These are phyloP conservation scores for Phialocephala sp. DNA, from an alignment of 2,329 filamentous ascomycete species.

Conservation along the genomic window DNA sequence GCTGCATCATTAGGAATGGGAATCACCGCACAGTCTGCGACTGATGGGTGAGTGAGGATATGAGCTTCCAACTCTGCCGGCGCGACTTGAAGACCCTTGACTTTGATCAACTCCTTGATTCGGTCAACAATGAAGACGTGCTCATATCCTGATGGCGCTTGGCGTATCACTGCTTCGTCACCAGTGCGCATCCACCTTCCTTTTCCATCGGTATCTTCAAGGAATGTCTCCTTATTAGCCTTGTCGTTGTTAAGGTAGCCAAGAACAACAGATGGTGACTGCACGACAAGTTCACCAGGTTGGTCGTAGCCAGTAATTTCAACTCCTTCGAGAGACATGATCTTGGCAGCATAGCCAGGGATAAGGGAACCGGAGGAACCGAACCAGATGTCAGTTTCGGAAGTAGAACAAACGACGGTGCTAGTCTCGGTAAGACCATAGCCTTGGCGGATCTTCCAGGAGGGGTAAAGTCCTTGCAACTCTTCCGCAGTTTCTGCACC, in stretches of 20 bases:
- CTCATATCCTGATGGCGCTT: conserved; percentile 70
- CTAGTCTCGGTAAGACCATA: conserved; percentile 82
- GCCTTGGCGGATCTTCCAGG: conserved; percentile 70
- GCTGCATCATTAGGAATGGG: conserved; percentile 67
- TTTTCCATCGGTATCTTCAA: conserved; percentile 64
- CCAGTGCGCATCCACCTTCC: conserved; percentile 78
- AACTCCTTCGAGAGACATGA: conserved; percentile 69
- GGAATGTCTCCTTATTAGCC: conserved; percentile 81
- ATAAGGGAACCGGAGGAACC: conserved; percentile 76
- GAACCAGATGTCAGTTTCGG: conserved; percentile 67
- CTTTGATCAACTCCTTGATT: conserved; percentile 79
- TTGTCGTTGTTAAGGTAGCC: conserved; percentile 89
- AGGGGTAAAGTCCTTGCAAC: conserved; percentile 64
- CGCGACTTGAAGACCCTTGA: conserved; percentile 83
- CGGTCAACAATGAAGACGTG: conserved; percentile 87
- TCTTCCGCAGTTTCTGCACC: conserved; percentile 74
- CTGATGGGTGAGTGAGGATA: conserved; percentile 73
- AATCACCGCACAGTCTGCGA: conserved; percentile 82
- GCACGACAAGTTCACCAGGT: conserved; percentile 81
- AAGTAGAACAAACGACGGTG: conserved; percentile 69
- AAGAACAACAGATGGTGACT: conserved; percentile 76
- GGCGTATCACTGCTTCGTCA: conserved; percentile 77
- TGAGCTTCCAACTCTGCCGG: conserved; percentile 84
- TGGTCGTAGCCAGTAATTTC: conserved; percentile 71
- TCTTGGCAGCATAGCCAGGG: conserved; percentile 66